phyloP scores from a whole-genome alignment of 2,329 filamentous ascomycete genomes.

The Fusarium drepaniforme region DNA sequence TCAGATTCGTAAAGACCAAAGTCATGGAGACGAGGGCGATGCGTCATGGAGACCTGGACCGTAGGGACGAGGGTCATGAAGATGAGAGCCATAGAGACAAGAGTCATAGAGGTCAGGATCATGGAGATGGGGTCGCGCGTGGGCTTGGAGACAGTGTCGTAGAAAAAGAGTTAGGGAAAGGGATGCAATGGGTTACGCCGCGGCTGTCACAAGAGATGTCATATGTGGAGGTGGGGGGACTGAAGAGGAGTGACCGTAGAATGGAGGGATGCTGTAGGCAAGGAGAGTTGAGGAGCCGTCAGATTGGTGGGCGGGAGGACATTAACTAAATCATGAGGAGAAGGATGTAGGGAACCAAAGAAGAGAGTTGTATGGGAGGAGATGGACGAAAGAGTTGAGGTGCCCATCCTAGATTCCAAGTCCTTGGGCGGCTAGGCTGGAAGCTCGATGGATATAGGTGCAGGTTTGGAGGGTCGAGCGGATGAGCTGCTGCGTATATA shows the following conservation, averaged over 20 bases:
- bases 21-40: neutral
- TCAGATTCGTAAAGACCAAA: neutral
- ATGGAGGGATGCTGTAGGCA: neutral
- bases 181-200: neutral
- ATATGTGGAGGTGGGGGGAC: neutral
- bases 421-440: neutral
- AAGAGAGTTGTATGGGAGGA: neutral
- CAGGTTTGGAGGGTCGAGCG: neutral
- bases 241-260: neutral
- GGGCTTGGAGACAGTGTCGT: neutral
- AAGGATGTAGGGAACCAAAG: neutral
- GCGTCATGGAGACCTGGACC: neutral
- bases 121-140: neutral
- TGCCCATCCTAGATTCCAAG: neutral
- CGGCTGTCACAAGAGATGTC: neutral
- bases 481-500: neutral
- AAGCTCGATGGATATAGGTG: neutral
- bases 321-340: neutral
- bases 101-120: neutral
- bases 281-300: neutral
- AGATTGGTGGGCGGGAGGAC: neutral
- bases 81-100: neutral
- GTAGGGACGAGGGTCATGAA: neutral
- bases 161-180: neutral
- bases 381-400: neutral